Conservation (phyloP, 106 monocot genomes). For the Acorus calamus region DNA sequence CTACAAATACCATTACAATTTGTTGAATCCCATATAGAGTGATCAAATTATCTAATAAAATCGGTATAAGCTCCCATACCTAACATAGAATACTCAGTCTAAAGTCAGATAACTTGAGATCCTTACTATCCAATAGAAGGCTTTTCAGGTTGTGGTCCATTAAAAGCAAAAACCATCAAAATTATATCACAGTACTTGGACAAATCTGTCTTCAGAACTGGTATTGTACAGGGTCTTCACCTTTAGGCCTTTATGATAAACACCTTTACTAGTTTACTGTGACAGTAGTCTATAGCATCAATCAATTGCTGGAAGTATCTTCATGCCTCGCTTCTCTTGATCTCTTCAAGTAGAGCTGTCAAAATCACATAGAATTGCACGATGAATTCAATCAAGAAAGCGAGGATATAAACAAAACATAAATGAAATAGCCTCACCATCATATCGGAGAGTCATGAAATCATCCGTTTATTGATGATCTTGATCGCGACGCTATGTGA, state of each 20-base stretch:
- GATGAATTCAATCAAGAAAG: no score
- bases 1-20: no score
- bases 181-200: no score
- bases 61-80: constrained; percentile 7
- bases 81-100: constrained; percentile 45
- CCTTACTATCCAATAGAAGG: constrained; percentile 46
- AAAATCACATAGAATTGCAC: background rate
- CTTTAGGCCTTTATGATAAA: constrained; percentile 72
- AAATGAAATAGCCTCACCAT: constrained; percentile 25
- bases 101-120: constrained; percentile 61
- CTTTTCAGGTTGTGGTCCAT: constrained; percentile 39
- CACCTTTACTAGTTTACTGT: constrained; percentile 19
- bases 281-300: constrained; percentile 68
- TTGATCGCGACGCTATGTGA: constrained; percentile 44
- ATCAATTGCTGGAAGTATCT: constrained; percentile 66
- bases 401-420: background rate
- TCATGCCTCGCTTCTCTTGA: constrained; percentile 41
- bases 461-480: constrained; percentile 61
- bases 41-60: no score
- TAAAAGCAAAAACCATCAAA: background rate
- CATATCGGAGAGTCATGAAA: constrained; percentile 44
- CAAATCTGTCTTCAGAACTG: no score
- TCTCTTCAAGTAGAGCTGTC: constrained; percentile 28
- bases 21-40: no score
- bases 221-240: constrained; percentile 3